Evolutionary conservation across 805 yeast genomes (phyloP).

Genomic region (Brettanomyces sp.): DNA sequence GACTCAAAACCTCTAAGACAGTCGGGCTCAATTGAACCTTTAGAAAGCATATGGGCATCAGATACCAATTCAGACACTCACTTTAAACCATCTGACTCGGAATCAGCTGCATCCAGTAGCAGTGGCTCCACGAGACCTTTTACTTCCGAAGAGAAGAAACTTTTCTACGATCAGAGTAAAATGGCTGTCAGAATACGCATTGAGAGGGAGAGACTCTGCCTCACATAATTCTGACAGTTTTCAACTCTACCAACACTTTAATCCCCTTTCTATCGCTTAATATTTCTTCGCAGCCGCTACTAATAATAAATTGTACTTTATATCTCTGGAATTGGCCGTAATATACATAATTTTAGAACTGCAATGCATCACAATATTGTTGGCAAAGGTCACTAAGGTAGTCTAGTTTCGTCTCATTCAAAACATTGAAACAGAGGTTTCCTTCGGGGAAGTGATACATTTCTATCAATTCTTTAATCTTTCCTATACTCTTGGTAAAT

Average conservation of each 20-base stretch:
- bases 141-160: slow-evolving; percentile 17
- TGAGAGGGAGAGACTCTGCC: slow-evolving; percentile 22
- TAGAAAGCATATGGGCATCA: slow-evolving; percentile 10
- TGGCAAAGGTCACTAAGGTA: slow-evolving; percentile 29
- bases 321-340: background rate
- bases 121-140: slow-evolving; percentile 9
- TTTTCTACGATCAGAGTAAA: slow-evolving; percentile 23
- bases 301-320: background rate
- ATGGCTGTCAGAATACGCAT: slow-evolving; percentile 25
- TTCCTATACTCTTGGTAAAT: slow-evolving; percentile 25
- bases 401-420: slow-evolving; percentile 28
- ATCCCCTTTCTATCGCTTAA: background rate
- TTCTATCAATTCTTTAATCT: slow-evolving; percentile 24
- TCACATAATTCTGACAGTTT: background rate
- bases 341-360: slow-evolving; percentile 15
- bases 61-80: slow-evolving; percentile 8
- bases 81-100: slow-evolving; percentile 1
- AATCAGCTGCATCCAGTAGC: slow-evolving; percentile 7
- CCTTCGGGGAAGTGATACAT: slow-evolving; percentile 28
- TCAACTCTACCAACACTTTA: background rate
- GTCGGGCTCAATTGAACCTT: background rate
- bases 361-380: slow-evolving; percentile 31
- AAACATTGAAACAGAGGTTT: slow-evolving; percentile 27
- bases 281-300: background rate
- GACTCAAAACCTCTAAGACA: slow-evolving; percentile 2